Evolutionary conservation across 1,139 yeast species (phyloP).

Genomic region (Taiozyma sp.): DNA sequence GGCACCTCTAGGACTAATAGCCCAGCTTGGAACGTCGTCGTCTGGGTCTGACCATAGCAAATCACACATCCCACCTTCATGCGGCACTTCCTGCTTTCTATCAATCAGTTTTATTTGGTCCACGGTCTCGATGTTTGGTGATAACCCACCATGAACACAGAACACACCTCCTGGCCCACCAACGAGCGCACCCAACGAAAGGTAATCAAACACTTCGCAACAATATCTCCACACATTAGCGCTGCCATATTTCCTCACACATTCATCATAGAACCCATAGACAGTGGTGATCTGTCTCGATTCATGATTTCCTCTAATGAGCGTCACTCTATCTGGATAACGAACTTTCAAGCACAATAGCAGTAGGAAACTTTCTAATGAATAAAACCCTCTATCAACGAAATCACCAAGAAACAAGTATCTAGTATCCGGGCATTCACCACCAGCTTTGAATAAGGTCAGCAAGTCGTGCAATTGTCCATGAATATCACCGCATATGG

Average conservation of each 20-base stretch:
- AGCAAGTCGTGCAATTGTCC: conserved; percentile 94
- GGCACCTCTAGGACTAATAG: conserved; percentile 96
- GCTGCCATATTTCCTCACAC: conserved; percentile 89
- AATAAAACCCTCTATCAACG: conserved; percentile 96
- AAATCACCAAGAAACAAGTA: conserved; percentile 54
- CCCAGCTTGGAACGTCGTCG: conserved; percentile 96
- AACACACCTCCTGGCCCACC: conserved; percentile 60
- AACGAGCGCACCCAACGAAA: conserved; percentile 90
- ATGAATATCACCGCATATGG: conserved; percentile 98
- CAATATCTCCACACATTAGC: conserved; percentile 90
- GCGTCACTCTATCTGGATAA: conserved; percentile 89
- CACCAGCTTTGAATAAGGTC: conserved; percentile 86
- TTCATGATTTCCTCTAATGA: conserved; percentile 96
- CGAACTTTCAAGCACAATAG: conserved; percentile 81
- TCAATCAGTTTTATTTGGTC: conserved; percentile 67
- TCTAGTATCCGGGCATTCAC: conserved; percentile 62
- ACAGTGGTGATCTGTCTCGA: conserved; percentile 96
- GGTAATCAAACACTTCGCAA: conserved; percentile 81
- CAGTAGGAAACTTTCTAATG: conserved; percentile 80
- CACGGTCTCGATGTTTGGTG: conserved; percentile 86
- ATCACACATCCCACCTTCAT: conserved; percentile 99
- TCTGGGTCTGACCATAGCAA: conserved; percentile 97
- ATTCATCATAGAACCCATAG: conserved; percentile 97
- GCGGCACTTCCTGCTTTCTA: conserved; percentile 89
- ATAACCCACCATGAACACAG: conserved; percentile 95